Base-by-base conservation (phyloP, 2,329 filamentous ascomycete species). In the Phyllachora maydis region DNA sequence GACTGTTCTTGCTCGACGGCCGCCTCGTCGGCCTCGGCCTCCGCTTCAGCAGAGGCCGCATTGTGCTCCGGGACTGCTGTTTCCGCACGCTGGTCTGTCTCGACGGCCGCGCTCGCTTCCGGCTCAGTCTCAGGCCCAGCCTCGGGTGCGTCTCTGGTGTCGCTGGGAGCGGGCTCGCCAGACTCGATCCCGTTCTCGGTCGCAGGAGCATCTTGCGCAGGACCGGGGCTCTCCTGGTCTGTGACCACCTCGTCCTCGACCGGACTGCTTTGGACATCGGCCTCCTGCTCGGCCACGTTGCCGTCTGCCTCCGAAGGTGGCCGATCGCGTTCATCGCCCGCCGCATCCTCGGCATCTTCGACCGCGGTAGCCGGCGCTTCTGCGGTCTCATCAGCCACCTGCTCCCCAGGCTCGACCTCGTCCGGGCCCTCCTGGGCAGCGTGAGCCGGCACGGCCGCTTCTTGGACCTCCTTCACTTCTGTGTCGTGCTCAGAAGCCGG, bases 111-210 rank as follows among this genome's bases (percentile, higher is more conserved):
- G 5, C 25, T 11, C 9, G 24, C 14, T 18, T 30, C 32, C 8
- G 26, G 12, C 11, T 26, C 21, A 9, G 23, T 10, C 11, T 32
- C 30, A 19, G n/a, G n/a, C n/a, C n/a, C n/a, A n/a, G n/a, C n/a
- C n/a, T n/a, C n/a, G n/a, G n/a, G n/a, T n/a, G n/a, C n/a, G n/a
- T n/a, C n/a, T n/a, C n/a, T n/a, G n/a, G n/a, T n/a, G n/a, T 27
- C 31, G n/a, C 15, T 21, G 10, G 22, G 25, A 5, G 27, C n/a
- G 9, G 16, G 16, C n/a, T 28, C 23, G 3, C 23, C 28, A 5
- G 11, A 11, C 4, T 20, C 18, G 3, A 14, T 14, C n/a, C 16
- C 16, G 9, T 20, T 16, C 12, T 23, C 16, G 22, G 16, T 9
- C 11, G 16, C 14, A 18, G 22, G 14, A 16, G 18, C 4, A 5